Base-by-base conservation (phyloP, 768 basidiomycete genomes). In the Mycena indigotica region DNA sequence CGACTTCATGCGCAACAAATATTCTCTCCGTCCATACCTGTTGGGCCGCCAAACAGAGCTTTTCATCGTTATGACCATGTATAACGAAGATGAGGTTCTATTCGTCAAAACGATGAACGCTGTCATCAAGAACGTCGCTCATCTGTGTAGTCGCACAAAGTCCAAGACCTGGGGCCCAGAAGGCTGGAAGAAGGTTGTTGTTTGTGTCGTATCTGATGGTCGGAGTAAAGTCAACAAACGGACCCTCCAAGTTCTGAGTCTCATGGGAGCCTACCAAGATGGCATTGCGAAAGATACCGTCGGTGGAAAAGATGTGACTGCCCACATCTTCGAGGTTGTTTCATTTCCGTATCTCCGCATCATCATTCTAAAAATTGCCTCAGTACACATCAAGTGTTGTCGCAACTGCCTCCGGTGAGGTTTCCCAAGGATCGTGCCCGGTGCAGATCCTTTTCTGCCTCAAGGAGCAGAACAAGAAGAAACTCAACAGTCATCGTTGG, bases 401-500 rank as follows among this genome's bases (percentile, higher is more conserved):
- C 49, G 91, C 91, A 44, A 86, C 88, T 4, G 88, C 90, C 12
- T 79, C 78, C 1, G 93, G 93, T 24, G 93, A 95, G 70, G 88
- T 94, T 13, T 84, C 86, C 0, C 77, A 81, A 50, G 83, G 86
- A n/a, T 73, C 82, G 1, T 91, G 89, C 66, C 87, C 94, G 1
- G 85, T 93, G 57, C 95, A 95, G 72, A 80, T 92, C 64, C 77
- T 98, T 45, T 95, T 95, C 77, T 94, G 93, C 68, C 76, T 95
- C 67, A 95, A 95, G 73, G 93, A 95, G 71, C 91, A 93, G 76
- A 97, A 95, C 81, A 94, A 94, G 80, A 95, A 96, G 81, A 96
- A 97, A 72, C 80, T 96, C 65, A 96, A 96, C 77, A 91, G 89
- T 65, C 94, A 97, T 67, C 84, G 95, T 19, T 97, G 95, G 95